phyloP scores from a whole-genome alignment of 1,284 basidiomycete genomes.

The Trichosporon sp. region DNA sequence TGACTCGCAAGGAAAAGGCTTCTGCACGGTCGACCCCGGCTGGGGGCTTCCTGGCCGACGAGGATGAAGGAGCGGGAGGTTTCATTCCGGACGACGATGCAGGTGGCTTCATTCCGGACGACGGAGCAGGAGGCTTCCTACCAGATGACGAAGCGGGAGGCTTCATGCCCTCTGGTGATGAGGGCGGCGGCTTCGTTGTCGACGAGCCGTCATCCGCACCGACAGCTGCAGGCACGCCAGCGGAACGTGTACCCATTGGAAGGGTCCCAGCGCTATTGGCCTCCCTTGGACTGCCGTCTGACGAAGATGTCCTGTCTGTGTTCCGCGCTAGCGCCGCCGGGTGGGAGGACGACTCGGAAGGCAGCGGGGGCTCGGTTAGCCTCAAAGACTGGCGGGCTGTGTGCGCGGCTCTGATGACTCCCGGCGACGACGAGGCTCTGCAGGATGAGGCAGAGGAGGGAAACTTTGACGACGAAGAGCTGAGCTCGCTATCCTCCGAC shows the following conservation, averaged over 20 bases:
- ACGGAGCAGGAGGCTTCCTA: constrained; percentile 23
- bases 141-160: constrained; percentile 16
- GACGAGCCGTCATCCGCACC: constrained; percentile 8
- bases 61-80: constrained; percentile 15
- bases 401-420: constrained; percentile 45
- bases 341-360: constrained; percentile 29
- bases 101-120: constrained; percentile 23
- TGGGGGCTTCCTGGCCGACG: constrained; percentile 9
- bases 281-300: constrained; percentile 37
- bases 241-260: constrained; percentile 29
- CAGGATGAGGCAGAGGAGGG: constrained; percentile 17
- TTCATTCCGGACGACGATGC: constrained; percentile 20
- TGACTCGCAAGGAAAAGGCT: neutral
- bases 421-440: constrained; percentile 19
- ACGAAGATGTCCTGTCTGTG: constrained; percentile 44
- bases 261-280: constrained; percentile 32
- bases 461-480: constrained; percentile 8
- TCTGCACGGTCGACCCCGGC: neutral
- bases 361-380: constrained; percentile 20
- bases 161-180: constrained; percentile 20
- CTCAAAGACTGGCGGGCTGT: constrained; percentile 39
- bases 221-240: neutral
- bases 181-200: constrained; percentile 22
- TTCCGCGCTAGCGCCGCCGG: constrained; percentile 41
- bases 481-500: constrained; percentile 7